Conservation (phyloP, 768 basidiomycete genomes). For the Boletus tomentosulus region DNA sequence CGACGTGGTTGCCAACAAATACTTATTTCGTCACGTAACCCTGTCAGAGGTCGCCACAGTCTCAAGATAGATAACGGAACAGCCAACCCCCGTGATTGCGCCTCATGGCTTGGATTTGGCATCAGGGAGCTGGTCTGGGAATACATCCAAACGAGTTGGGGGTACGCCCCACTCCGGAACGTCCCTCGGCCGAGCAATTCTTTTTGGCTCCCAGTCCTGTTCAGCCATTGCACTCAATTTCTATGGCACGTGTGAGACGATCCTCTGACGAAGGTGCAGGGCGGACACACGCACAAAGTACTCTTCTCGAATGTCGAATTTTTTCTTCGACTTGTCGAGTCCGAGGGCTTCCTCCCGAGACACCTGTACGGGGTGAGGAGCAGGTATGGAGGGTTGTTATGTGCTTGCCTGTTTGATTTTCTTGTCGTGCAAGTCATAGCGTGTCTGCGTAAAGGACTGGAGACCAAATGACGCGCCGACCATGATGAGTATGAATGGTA, state of each 20-base stretch:
- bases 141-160: slow-evolving; percentile 40
- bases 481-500: slow-evolving; percentile 83
- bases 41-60: too few relatives aligned
- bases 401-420: slow-evolving; percentile 63
- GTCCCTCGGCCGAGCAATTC: slow-evolving; percentile 79
- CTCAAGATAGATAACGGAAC: neutral
- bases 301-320: slow-evolving; percentile 91
- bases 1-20: too few relatives aligned
- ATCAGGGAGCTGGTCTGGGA: slow-evolving; percentile 21
- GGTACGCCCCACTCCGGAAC: slow-evolving; percentile 93
- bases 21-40: too few relatives aligned
- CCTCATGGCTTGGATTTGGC: slow-evolving; percentile 3
- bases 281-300: slow-evolving; percentile 75
- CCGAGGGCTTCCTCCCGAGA: slow-evolving; percentile 76
- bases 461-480: slow-evolving; percentile 85
- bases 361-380: slow-evolving; percentile 39
- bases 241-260: slow-evolving; percentile 23
- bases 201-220: slow-evolving; percentile 82
- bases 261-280: neutral
- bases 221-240: slow-evolving; percentile 59
- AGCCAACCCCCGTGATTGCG: neutral
- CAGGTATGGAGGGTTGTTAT: neutral
- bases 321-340: slow-evolving; percentile 64
- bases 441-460: slow-evolving; percentile 78
- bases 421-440: slow-evolving; percentile 85